Percentiles rank a stretch among this genome's conserved stretches.
These are phyloP conservation scores for Periconia macrospinosa DNA, from an alignment of 2,329 filamentous ascomycete species.

Conservation along the genomic window DNA sequence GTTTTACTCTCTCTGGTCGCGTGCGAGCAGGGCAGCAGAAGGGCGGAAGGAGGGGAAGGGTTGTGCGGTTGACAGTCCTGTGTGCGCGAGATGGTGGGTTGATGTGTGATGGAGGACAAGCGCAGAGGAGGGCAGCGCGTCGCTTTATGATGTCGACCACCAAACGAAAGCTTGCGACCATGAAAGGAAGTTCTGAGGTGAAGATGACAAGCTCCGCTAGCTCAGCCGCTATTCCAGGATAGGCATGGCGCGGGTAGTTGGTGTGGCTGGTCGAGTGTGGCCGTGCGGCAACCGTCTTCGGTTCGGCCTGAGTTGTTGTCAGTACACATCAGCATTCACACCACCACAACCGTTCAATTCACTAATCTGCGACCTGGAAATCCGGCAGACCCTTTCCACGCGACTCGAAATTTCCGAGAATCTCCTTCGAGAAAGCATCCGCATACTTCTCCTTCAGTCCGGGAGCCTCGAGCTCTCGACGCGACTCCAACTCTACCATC, in stretches of 20 bases:
- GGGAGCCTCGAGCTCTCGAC: not conserved
- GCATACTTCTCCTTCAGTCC: not conserved
- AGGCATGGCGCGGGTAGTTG: too few species aligned
- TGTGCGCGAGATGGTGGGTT: constrained; percentile 10
- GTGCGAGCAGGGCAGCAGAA: not conserved
- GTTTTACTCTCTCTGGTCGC: not conserved
- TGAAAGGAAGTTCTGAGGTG: not conserved
- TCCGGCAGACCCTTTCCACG: too few species aligned
- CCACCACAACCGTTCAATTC: not conserved
- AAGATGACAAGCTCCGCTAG: not conserved
- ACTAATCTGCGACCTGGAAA: not conserved
- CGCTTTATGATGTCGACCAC: constrained; percentile 3
- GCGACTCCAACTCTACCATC: not conserved
- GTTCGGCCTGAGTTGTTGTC: constrained; percentile 2
- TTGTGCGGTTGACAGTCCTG: constrained; percentile 6
- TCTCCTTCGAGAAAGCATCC: too few species aligned
- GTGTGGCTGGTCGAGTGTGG: constrained; percentile 9
- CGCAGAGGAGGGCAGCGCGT: not conserved
- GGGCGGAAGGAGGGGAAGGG: not conserved
- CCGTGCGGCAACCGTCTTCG: not conserved
- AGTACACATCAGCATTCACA: not conserved
- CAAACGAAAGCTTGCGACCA: constrained; percentile 3
- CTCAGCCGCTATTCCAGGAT: too few species aligned
- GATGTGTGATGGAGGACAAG: not conserved
- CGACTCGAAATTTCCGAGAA: not conserved